Conservation (phyloP, 2,329 filamentous ascomycete species). For the Calonectria crousiana region DNA sequence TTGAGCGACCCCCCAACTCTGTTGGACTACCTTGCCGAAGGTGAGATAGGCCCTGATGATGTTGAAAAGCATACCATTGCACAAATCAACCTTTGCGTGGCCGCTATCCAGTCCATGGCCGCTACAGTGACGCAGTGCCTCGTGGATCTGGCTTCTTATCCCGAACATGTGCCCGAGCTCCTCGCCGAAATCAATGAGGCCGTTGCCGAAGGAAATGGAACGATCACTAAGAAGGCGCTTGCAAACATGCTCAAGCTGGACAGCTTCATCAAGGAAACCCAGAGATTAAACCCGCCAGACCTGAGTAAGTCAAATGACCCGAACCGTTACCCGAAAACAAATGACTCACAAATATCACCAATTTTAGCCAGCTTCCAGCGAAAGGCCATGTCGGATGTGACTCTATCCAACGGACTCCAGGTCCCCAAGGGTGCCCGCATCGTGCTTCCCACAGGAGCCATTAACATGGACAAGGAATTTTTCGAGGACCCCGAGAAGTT, state of each 20-base stretch:
- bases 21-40: constrained; percentile 18
- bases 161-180: constrained; percentile 13
- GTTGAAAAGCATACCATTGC: constrained; percentile 16
- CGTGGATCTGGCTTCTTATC: constrained; percentile 19
- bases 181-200: not conserved
- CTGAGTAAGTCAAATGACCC: not conserved
- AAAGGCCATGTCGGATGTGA: constrained; percentile 19
- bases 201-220: not conserved
- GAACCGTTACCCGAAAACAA: not conserved
- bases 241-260: constrained; percentile 19
- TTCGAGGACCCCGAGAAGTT: constrained; percentile 18
- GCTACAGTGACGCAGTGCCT: constrained; percentile 21
- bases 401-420: constrained; percentile 17
- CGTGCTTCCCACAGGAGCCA: constrained; percentile 14
- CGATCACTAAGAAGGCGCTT: constrained; percentile 11
- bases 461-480: constrained; percentile 24
- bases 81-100: constrained; percentile 23
- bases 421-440: constrained; percentile 20
- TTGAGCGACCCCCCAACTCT: constrained; percentile 14
- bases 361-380: constrained; percentile 14
- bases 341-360: not conserved
- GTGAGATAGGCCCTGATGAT: not conserved
- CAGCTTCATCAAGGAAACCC: constrained; percentile 25
- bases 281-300: constrained; percentile 17
- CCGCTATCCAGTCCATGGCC: constrained; percentile 25